Evolutionary conservation across 1,284 basidiomycete genomes (phyloP).

Genomic region (Ganoderma sinense): DNA sequence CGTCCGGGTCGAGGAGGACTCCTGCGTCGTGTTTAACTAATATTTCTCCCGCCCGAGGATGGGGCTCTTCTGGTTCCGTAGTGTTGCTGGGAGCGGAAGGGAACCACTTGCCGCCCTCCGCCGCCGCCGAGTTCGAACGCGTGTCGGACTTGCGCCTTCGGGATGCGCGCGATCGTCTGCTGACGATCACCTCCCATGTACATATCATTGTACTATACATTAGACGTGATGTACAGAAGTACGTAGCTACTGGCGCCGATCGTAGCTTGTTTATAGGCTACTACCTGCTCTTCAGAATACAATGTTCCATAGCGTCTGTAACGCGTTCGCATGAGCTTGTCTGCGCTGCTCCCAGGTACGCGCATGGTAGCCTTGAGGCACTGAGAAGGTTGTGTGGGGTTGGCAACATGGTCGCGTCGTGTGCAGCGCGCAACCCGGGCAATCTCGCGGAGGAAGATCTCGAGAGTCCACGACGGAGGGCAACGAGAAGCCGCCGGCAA

Average conservation of each 20-base stretch:
- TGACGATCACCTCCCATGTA: not conserved
- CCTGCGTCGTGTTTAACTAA: not conserved
- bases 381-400: not conserved
- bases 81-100: not conserved
- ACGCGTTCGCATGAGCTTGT: not conserved
- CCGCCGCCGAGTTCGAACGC: not conserved
- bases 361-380: slow-evolving; percentile 1
- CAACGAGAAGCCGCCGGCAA: not conserved
- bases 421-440: not conserved
- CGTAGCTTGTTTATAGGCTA: not conserved
- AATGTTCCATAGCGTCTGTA: not conserved
- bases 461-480: not conserved
- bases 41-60: not conserved
- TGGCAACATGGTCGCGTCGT: not conserved
- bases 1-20: not conserved
- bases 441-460: not conserved
- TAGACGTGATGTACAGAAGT: not conserved
- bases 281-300: not conserved
- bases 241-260: not conserved
- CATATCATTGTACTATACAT: not conserved
- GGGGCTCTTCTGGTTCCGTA: not conserved
- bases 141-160: not conserved
- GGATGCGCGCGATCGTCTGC: not conserved
- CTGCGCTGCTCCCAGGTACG: not conserved
- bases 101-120: not conserved